Evolutionary conservation across 148 eudicot species (phyloP).

Genomic region (Silene uniflora): DNA sequence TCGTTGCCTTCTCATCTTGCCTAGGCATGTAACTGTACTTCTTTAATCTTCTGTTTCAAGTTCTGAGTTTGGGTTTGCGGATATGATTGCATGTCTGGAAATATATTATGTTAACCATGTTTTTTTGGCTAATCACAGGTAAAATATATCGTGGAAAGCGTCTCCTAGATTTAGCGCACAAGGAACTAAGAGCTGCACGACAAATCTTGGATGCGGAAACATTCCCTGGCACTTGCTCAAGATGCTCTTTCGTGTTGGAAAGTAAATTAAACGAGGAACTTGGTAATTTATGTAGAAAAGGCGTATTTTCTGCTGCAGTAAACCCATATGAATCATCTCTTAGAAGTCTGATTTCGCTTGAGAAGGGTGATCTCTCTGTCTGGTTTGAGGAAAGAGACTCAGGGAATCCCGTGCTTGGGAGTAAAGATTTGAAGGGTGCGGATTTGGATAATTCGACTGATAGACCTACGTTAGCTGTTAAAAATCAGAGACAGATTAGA

Average conservation of each 20-base stretch:
- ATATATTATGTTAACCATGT: slow-evolving; percentile 3
- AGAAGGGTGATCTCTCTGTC: slow-evolving; percentile 39
- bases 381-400: slow-evolving; percentile 23
- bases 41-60: neutral
- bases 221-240: slow-evolving; percentile 45
- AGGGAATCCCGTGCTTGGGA: neutral
- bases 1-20: slow-evolving; percentile 51
- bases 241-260: slow-evolving; percentile 57
- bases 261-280: slow-evolving; percentile 55
- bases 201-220: slow-evolving; percentile 38
- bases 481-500: slow-evolving; percentile 7
- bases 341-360: slow-evolving; percentile 40
- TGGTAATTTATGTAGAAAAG: slow-evolving; percentile 53
- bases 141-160: slow-evolving; percentile 53
- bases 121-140: slow-evolving; percentile 39
- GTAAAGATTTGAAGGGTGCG: slow-evolving; percentile 8
- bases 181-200: slow-evolving; percentile 53
- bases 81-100: neutral
- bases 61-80: neutral
- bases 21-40: slow-evolving; percentile 47
- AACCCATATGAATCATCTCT: slow-evolving; percentile 49
- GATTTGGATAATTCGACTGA: slow-evolving; percentile 1
- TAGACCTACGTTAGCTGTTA: slow-evolving; percentile 2
- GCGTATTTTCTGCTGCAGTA: slow-evolving; percentile 24
- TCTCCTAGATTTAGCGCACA: slow-evolving; percentile 57